These are phyloP conservation scores for Ophiostoma tasmaniense DNA, from an alignment of 2,329 filamentous ascomycete species.

Conservation along the genomic window DNA sequence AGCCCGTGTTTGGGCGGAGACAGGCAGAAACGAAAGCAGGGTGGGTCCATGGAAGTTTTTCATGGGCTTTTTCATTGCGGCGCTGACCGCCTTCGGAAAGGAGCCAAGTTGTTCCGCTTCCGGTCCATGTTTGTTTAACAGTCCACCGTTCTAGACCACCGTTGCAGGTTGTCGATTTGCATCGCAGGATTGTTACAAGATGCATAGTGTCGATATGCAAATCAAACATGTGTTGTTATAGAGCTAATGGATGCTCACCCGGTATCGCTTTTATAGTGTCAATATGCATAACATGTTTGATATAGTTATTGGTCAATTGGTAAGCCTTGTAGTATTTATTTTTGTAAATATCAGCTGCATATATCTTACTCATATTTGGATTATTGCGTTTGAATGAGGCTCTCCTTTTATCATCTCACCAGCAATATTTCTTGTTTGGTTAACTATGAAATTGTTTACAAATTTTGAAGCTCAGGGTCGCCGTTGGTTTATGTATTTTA, in stretches of 20 bases:
- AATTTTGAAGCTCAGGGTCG: too few species aligned
- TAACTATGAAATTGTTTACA: too few species aligned
- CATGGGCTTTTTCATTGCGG: background rate
- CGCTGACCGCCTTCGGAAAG: background rate
- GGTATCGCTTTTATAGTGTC: background rate
- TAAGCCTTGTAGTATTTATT: too few species aligned
- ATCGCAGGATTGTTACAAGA: background rate
- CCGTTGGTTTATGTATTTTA: too few species aligned
- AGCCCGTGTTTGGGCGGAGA: constrained; percentile 8
- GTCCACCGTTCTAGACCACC: background rate
- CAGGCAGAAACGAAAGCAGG: background rate
- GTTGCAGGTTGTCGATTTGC: background rate
- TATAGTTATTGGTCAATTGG: too few species aligned
- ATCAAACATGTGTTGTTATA: background rate
- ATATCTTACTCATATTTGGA: too few species aligned
- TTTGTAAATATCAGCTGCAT: too few species aligned
- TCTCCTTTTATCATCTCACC: too few species aligned
- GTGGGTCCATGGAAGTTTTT: constrained; percentile 8
- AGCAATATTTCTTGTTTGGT: too few species aligned
- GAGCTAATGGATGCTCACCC: background rate
- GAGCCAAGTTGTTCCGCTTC: background rate
- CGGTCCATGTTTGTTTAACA: background rate
- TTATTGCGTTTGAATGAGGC: too few species aligned
- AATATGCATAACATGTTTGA: background rate
- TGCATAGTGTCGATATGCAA: background rate